Conservation (phyloP, 768 basidiomycete genomes). For the Phlebiopsis gigantea region DNA sequence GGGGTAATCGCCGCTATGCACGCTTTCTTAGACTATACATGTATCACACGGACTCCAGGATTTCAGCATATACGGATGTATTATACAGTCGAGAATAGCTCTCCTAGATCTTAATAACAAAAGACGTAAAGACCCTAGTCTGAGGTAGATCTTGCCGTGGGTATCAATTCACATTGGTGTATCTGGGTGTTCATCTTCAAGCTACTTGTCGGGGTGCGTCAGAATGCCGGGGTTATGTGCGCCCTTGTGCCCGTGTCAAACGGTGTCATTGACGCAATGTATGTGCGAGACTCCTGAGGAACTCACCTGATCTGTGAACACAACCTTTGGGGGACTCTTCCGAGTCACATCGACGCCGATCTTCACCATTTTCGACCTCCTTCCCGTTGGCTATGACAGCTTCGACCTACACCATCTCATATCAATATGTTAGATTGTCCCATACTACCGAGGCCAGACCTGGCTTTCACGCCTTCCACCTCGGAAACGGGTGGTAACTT, state of each 20-base stretch:
- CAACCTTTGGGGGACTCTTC: conserved; percentile 10
- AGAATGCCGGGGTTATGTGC: conserved; percentile 1
- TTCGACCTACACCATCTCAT: conserved; percentile 8
- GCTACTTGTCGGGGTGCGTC: conserved; percentile 20
- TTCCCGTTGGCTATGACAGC: not conserved
- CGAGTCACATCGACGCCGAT: conserved; percentile 5
- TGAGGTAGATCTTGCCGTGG: not conserved
- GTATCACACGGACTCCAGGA: not conserved
- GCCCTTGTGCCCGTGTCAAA: conserved; percentile 1
- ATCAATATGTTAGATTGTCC: too few relatives aligned
- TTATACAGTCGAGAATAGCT: not conserved
- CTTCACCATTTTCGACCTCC: not conserved
- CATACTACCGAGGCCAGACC: not conserved
- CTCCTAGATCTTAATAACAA: not conserved
- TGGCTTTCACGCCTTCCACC: conserved; percentile 7
- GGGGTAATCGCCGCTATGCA: not conserved
- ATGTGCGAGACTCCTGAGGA: too few relatives aligned
- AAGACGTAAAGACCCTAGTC: not conserved
- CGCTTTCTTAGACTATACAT: too few relatives aligned
- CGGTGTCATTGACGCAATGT: not conserved
- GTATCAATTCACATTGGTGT: not conserved
- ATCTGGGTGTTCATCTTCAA: not conserved
- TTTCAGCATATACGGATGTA: not conserved
- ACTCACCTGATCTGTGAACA: conserved; percentile 3
- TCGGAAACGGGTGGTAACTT: conserved; percentile 2